phyloP scores from a whole-genome alignment of 257 asterid species.

The Cruciata laevipes region DNA sequence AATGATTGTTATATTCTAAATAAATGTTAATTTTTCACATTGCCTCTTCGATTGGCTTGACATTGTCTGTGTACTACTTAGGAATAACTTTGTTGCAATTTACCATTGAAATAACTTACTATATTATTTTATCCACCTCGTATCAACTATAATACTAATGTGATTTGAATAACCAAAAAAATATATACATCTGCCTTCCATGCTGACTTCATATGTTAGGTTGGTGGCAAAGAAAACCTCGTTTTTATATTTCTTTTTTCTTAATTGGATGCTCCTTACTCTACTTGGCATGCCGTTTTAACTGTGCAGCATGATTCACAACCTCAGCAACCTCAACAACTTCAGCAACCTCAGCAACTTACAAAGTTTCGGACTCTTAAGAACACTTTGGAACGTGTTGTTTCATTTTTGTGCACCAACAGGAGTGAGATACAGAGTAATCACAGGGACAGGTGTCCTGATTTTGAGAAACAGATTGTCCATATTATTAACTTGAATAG shows the following conservation, averaged over 20 bases:
- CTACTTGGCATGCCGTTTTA: conserved; percentile 7
- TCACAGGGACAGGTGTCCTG: conserved; percentile 59
- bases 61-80: conserved; percentile 22
- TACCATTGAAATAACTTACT: conserved; percentile 34
- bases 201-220: not conserved
- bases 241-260: not conserved
- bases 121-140: not conserved
- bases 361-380: conserved; percentile 67
- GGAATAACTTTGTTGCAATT: not conserved
- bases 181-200: conserved; percentile 3
- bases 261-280: conserved; percentile 10
- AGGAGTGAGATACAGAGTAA: conserved; percentile 51
- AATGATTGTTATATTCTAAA: not conserved
- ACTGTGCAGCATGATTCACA: conserved; percentile 68
- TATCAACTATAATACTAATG: not conserved
- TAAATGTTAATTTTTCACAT: not conserved
- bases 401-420: conserved; percentile 49
- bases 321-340: conserved; percentile 29
- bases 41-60: not conserved
- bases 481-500: conserved; percentile 61
- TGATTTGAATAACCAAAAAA: conserved; percentile 13
- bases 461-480: conserved; percentile 66
- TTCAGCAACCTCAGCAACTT: conserved; percentile 71
- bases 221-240: not conserved
- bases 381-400: conserved; percentile 62